Evolutionary conservation across 495 filamentous ascomycete species (phyloP).

Genomic region (Penicillium desertorum): DNA sequence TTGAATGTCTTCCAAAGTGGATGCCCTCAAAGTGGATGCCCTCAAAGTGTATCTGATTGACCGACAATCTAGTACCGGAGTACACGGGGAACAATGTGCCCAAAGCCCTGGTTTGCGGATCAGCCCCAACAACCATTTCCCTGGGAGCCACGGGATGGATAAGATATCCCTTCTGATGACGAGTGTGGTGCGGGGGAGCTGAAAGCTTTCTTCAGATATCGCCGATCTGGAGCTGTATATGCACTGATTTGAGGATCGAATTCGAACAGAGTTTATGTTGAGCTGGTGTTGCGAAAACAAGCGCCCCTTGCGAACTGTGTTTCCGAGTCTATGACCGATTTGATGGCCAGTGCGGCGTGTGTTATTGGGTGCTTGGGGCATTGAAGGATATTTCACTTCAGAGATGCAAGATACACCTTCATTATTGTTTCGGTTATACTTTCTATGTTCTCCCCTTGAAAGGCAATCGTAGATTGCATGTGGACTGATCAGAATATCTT

Average conservation of each 20-base stretch:
- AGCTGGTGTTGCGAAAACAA: background rate
- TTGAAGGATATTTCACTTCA: background rate
- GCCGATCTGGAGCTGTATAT: background rate
- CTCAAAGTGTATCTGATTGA: slow-evolving; percentile 9
- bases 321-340: slow-evolving; percentile 3
- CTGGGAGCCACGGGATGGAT: slow-evolving; percentile 6
- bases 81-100: slow-evolving; percentile 5
- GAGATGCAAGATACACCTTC: background rate
- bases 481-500: background rate
- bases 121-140: slow-evolving; percentile 9
- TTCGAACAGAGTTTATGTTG: background rate
- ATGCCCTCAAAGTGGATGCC: slow-evolving; percentile 1
- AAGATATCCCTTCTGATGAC: slow-evolving; percentile 5
- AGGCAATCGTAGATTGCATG: background rate
- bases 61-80: background rate
- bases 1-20: background rate
- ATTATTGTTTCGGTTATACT: background rate
- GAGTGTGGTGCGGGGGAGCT: background rate
- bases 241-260: slow-evolving; percentile 6
- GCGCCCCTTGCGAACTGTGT: slow-evolving; percentile 8
- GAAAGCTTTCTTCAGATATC: background rate
- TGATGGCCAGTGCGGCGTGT: slow-evolving; percentile 6
- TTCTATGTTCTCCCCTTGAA: background rate
- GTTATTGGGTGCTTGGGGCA: slow-evolving; percentile 9
- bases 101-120: slow-evolving; percentile 9